Evolutionary conservation across 2,329 filamentous ascomycete genomes (phyloP).

Genomic region (Cordyceps fumosorosea): DNA sequence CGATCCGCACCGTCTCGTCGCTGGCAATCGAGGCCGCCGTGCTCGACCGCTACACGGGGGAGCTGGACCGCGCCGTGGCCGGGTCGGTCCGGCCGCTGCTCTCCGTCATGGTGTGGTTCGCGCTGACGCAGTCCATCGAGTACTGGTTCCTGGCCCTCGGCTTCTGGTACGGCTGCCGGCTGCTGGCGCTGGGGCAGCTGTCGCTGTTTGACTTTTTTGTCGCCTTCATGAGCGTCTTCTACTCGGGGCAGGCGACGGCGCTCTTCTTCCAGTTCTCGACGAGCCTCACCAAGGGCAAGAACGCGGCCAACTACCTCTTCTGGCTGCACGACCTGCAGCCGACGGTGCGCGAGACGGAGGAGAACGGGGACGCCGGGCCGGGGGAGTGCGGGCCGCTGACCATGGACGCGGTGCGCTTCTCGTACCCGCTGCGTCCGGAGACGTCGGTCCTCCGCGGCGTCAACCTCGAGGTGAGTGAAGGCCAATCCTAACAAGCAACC

Average conservation of each 20-base stretch:
- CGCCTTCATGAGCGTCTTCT: constrained; percentile 45
- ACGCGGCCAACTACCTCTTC: constrained; percentile 44
- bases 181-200: constrained; percentile 36
- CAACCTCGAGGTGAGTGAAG: constrained; percentile 25
- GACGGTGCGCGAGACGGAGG: constrained; percentile 33
- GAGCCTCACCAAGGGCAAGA: constrained; percentile 44
- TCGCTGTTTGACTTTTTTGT: constrained; percentile 47
- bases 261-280: constrained; percentile 42
- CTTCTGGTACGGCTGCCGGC: constrained; percentile 35
- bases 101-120: constrained; percentile 30
- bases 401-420: constrained; percentile 53
- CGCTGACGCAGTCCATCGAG: constrained; percentile 30
- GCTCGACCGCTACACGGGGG: constrained; percentile 25
- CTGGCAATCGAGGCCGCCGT: constrained; percentile 31
- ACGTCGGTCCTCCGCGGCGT: constrained; percentile 37
- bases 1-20: constrained; percentile 38
- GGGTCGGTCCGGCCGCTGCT: constrained; percentile 25
- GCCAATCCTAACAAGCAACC: neutral
- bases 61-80: constrained; percentile 21
- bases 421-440: constrained; percentile 48
- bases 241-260: constrained; percentile 34
- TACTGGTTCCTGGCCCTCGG: constrained; percentile 34
- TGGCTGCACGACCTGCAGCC: constrained; percentile 38
- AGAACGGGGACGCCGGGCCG: constrained; percentile 33
- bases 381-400: constrained; percentile 33